phyloP scores from a whole-genome alignment of 140 eudicot genomes.

The Flaveria floridana region DNA sequence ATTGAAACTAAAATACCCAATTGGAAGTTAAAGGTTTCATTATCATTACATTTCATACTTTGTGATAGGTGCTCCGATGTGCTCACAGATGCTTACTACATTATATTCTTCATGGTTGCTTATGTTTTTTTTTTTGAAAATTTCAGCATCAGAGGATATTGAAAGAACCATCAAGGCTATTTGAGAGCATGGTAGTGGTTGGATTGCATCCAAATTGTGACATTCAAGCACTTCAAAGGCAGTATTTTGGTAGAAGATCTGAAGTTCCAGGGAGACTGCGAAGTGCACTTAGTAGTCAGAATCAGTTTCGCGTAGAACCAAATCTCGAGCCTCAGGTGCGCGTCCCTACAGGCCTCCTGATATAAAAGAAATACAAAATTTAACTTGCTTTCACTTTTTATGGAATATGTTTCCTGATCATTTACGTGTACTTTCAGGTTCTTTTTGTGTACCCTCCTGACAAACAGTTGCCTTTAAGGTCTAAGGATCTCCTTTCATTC shows the following conservation, averaged over 20 bases:
- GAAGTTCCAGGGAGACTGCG: slow-evolving; percentile 84
- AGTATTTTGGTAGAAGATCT: slow-evolving; percentile 65
- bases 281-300: slow-evolving; percentile 65
- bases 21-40: not conserved
- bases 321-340: slow-evolving; percentile 94
- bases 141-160: slow-evolving; percentile 77
- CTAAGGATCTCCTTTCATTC: slow-evolving; percentile 95
- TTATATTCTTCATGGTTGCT: slow-evolving; percentile 11
- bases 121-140: not conserved
- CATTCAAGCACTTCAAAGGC: slow-evolving; percentile 64
- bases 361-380: not conserved
- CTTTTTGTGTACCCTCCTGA: slow-evolving; percentile 94
- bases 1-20: not conserved
- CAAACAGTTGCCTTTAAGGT: slow-evolving; percentile 77
- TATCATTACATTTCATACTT: not conserved
- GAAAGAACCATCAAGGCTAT: slow-evolving; percentile 86
- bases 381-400: slow-evolving; percentile 14
- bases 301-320: slow-evolving; percentile 80
- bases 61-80: not conserved
- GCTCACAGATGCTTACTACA: slow-evolving; percentile 13
- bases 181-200: slow-evolving; percentile 96
- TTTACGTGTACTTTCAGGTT: slow-evolving; percentile 55
- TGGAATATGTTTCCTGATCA: slow-evolving; percentile 18
- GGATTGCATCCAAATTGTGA: slow-evolving; percentile 95
- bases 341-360: slow-evolving; percentile 12